phyloP scores from a whole-genome alignment of 441 rosid genomes.

The Erysimum cheiri region DNA sequence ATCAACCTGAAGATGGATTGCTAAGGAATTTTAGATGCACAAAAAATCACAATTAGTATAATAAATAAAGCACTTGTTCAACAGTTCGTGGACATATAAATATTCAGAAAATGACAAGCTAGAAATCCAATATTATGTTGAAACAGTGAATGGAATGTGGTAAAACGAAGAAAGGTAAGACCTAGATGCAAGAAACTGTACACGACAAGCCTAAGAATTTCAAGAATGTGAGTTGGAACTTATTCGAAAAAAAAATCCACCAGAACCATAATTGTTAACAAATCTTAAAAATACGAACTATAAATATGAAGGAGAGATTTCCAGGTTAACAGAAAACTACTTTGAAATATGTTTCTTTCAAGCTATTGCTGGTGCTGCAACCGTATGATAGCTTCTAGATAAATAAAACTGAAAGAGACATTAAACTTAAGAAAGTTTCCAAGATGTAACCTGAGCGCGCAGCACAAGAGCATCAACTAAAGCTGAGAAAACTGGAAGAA shows the following conservation, averaged over 20 bases:
- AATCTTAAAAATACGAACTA: slow-evolving; percentile 18
- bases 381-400: slow-evolving; percentile 11
- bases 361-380: slow-evolving; percentile 17
- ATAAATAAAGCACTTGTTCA: slow-evolving; percentile 20
- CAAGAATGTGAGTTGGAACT: neutral
- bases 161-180: slow-evolving; percentile 10
- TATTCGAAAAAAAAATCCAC: neutral
- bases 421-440: slow-evolving; percentile 28
- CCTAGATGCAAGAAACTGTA: slow-evolving; percentile 21
- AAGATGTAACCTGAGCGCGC: slow-evolving; percentile 83
- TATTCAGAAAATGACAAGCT: slow-evolving; percentile 19
- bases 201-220: neutral
- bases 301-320: slow-evolving; percentile 4
- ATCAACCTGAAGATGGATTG: slow-evolving; percentile 71
- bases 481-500: slow-evolving; percentile 78
- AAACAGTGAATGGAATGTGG: slow-evolving; percentile 1
- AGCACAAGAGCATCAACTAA: slow-evolving; percentile 82
- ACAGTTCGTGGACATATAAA: slow-evolving; percentile 11
- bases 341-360: neutral
- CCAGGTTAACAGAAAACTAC: slow-evolving; percentile 21
- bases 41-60: slow-evolving; percentile 17
- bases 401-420: slow-evolving; percentile 30
- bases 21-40: slow-evolving; percentile 38
- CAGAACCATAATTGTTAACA: slow-evolving; percentile 18
- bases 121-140: neutral